These are phyloP conservation scores for Eucommia ulmoides DNA, from an alignment of 257 asterid species.

Conservation along the genomic window DNA sequence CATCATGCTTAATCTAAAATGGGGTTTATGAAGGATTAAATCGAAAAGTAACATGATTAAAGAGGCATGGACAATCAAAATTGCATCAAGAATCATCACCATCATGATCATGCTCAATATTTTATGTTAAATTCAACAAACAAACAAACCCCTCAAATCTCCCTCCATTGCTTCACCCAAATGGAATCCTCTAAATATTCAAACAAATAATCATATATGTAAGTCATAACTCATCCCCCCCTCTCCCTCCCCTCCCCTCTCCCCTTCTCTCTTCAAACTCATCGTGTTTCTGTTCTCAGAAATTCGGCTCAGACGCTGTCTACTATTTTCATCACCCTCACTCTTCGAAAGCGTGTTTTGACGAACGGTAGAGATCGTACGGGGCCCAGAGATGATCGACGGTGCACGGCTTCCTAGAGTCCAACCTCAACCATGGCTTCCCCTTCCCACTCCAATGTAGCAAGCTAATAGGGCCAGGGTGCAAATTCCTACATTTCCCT, in stretches of 20 bases:
- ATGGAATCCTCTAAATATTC: neutral
- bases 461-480: slow-evolving; percentile 66
- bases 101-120: neutral
- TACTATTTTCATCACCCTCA: slow-evolving; percentile 5
- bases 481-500: slow-evolving; percentile 58
- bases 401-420: slow-evolving; percentile 50
- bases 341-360: slow-evolving; percentile 36
- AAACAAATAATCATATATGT: no score
- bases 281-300: slow-evolving; percentile 7
- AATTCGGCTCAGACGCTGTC: neutral
- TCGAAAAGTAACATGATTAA: neutral
- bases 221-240: no score
- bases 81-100: neutral
- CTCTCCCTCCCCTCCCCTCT: slow-evolving; percentile 1
- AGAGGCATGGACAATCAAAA: neutral
- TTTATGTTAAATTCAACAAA: neutral
- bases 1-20: no score
- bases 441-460: slow-evolving; percentile 85
- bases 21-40: no score
- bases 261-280: neutral
- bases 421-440: slow-evolving; percentile 74
- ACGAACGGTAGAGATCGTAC: slow-evolving; percentile 50
- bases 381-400: slow-evolving; percentile 79
- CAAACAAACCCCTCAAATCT: neutral
- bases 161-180: neutral